Base-by-base conservation (phyloP, 1,139 yeast genomes). In the Pichia sp. region DNA sequence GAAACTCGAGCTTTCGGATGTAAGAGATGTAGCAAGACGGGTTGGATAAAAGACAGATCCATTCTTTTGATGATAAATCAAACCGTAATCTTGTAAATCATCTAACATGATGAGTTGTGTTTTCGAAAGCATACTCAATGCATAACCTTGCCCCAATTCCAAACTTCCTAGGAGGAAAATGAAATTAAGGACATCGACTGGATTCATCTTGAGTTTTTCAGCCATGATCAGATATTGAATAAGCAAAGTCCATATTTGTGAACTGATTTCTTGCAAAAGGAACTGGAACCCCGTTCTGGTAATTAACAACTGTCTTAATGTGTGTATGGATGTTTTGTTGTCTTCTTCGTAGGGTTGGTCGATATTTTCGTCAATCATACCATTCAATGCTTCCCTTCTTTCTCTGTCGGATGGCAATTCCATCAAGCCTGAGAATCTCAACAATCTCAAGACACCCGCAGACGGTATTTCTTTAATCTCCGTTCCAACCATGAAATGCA, bases 401-500 rank as follows among this genome's bases (percentile, higher is more conserved):
- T 64, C 64, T 40, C 68, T 62, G 40, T 81, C 84, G 2, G 58
- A 47, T 5, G 64, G 65, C 12, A 62, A 48, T 59, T 86, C 96
- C 96, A 93, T 90, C 45, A 93, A 71, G 2, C 91, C 93, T 49
- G 96, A 86, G 69, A 83, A 89, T 54, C 77, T 75, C 41, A 85
- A 67, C 20, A 85, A 67, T 32, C 81, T 76, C 38, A 85, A 67
- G 1, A 85, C 93, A 19, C 87, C 85, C 22, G 75, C 73, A 32
- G 88, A 81, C 6, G 96, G 96, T 2, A 77, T 70, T 11, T 72
- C 71, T 19, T 81, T 70, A 41, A 82, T 69, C 48, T 85, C 85
- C 0, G 96, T 88, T 3, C 98, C 98, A 40, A 93, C 99, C 98
- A 93, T 93, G 68, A 85, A 93, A 72, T 94, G 99, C 58, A 94